Base-by-base conservation (phyloP, 768 basidiomycete species). In the Chiua virens region DNA sequence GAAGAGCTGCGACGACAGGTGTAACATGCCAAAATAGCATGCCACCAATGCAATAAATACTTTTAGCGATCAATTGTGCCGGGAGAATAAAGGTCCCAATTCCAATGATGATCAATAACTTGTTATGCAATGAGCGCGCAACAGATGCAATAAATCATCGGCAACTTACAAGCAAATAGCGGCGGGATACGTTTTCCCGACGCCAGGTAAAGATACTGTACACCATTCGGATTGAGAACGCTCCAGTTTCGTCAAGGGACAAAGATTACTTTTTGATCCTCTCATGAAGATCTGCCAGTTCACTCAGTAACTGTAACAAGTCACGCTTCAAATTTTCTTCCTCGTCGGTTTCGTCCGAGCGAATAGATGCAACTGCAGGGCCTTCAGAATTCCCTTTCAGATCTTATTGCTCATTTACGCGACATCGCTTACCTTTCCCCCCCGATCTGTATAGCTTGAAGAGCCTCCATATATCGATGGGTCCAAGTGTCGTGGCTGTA, bases 201-300 rank as follows among this genome's bases (percentile, higher is more conserved):
- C 84, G 77, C 86, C 86, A 87, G n/a, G 81, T 75, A 57, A 85
- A 81, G n/a, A 85, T 72, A 57, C 86, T 87, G 44, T 3, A 22
- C 22, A 27, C 22, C 27, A 22, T 25, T 60, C 44, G 56, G 52
- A 39, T 21, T 35, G 20, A 25, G 27, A 30, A 42, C 18, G 5
- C 15, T 34, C 15, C 8, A 44, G 18, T 11, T 30, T 49, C 23
- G 20, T 39, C 10, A 14, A 38, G 49, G 38, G 18, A 42, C 13
- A 9, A 32, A 38, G 23, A 75, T 25, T 57, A 86, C 86, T 86
- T 87, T 66, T 78, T 79, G 23, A 85, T 54, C 28, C 85, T 72
- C 62, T 88, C 86, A 50, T 85, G 81, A 10, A 85, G 49, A 60
- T 87, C 85, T 9, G 80, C 78, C 30, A 83, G 59, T 36, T 78